Percentiles rank a stretch among this genome's conserved stretches.
phyloP scores from a whole-genome alignment of 2,329 filamentous ascomycete species.

The Fusarium sarcochroum region DNA sequence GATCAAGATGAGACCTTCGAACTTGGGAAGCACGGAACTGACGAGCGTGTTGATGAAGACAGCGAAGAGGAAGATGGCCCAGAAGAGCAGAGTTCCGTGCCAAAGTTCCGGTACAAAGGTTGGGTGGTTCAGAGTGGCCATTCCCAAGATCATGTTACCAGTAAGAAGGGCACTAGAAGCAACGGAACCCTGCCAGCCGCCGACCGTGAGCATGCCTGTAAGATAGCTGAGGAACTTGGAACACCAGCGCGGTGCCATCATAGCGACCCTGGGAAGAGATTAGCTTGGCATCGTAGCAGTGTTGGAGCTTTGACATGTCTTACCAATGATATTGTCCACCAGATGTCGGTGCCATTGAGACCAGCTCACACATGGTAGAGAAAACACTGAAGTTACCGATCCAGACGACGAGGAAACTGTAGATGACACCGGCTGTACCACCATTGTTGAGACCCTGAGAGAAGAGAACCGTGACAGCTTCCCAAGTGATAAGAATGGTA shows the following conservation, averaged over 20 bases:
- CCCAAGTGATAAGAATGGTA: slow-evolving; percentile 68
- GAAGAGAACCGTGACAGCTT: slow-evolving; percentile 56
- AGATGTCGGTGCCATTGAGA: slow-evolving; percentile 63
- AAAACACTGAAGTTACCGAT: slow-evolving; percentile 62
- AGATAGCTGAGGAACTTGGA: slow-evolving; percentile 70
- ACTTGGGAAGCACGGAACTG: slow-evolving; percentile 60
- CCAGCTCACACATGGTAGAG: slow-evolving; percentile 57
- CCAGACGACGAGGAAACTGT: slow-evolving; percentile 64
- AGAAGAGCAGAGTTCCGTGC: slow-evolving; percentile 65
- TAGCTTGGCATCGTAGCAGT: accelerated
- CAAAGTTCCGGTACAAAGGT: slow-evolving; percentile 58
- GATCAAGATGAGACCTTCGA: slow-evolving; percentile 65
- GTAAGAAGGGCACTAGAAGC: slow-evolving; percentile 58
- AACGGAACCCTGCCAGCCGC: slow-evolving; percentile 59
- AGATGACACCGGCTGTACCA: slow-evolving; percentile 67
- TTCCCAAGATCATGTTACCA: slow-evolving; percentile 60
- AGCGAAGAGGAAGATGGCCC: slow-evolving; percentile 61
- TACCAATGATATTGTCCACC: slow-evolving; percentile 72
- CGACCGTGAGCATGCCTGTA: slow-evolving; percentile 63
- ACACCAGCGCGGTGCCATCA: slow-evolving; percentile 62
- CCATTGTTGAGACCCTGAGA: slow-evolving; percentile 61
- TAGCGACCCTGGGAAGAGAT: slow-evolving; percentile 58
- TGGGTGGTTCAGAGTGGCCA: slow-evolving; percentile 51
- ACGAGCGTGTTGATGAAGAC: slow-evolving; percentile 66
- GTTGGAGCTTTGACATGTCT: accelerated